Conservation (phyloP, 225 moss, liverwort and hornwort species). For the Ulota crispa region DNA sequence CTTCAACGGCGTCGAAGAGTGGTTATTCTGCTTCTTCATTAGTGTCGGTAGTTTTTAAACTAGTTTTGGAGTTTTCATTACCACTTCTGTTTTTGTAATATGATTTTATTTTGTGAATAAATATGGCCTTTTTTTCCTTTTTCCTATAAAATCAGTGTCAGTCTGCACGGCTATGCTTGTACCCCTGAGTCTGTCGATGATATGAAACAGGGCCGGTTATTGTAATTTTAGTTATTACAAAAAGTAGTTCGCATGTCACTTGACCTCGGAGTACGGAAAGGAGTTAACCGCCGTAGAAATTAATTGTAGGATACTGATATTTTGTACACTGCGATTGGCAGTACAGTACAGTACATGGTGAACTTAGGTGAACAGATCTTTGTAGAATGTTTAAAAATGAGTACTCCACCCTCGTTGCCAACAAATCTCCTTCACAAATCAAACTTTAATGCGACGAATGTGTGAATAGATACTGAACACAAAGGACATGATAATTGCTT, state of each 20-base stretch:
- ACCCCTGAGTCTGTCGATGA: not conserved
- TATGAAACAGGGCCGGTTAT: too few relatives aligned
- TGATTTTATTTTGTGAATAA: constrained; percentile 8
- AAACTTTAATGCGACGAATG: too few relatives aligned
- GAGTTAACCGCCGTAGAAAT: not conserved
- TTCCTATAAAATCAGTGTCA: too few relatives aligned
- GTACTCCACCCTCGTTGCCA: not conserved
- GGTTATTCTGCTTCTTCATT: not conserved
- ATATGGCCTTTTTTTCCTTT: not conserved
- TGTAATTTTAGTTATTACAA: too few relatives aligned
- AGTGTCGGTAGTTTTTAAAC: not conserved
- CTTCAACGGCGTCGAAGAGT: constrained; percentile 13
- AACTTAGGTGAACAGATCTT: too few relatives aligned
- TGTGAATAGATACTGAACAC: rapidly evolving
- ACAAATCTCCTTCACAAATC: not conserved
- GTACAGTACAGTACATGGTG: too few relatives aligned
- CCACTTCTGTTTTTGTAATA: constrained; percentile 7
- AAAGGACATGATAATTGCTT: rapidly evolving
- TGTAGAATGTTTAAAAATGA: not conserved
- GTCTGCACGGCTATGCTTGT: not conserved
- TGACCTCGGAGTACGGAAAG: rapidly evolving
- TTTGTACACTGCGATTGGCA: too few relatives aligned
- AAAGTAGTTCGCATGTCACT: rapidly evolving
- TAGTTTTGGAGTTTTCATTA: not conserved
- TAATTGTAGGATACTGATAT: not conserved